Base-by-base conservation (phyloP, 2,329 filamentous ascomycete species). In the Scytalidium lignicola region DNA sequence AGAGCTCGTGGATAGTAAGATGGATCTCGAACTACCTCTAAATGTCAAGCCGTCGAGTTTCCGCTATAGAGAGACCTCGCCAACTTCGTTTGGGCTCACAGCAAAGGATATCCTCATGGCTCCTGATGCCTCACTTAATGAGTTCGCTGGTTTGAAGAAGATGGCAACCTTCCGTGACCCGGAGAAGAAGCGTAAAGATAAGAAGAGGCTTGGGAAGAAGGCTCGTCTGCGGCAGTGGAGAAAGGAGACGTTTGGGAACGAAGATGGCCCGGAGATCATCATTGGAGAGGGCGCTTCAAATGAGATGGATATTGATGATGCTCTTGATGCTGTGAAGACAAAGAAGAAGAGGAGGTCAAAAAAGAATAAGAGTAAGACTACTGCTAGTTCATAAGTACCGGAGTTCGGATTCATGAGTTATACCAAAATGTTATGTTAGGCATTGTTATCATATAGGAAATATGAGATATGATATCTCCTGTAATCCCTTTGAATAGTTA, bases 111-210 rank as follows among this genome's bases (percentile, higher is more conserved):
- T 99, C 59, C 79, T 99, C 28, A 78, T 85, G 65, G 90, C 95
- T 57, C 89, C 91, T 41, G 93, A 99, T 70, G 74, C 82, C 43
- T 83, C 85, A 47, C 80, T 99, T 56, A 99, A 99, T 68, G 78
- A 91, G 56, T 99, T 86, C 63, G 92, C 86, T 4, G 92, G 93
- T 6, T 74, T 99, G 62, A 99, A 99, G 78, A 97, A 96, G 72
- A 80, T 96, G 51, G 91, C 92, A 3, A 77, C 88, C 4, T 99
- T 93, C 74, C 80, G 93, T 49, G 91, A 96, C 65, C 74, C 77
- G 2, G 88, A 91, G 61, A 93, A 95, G 78, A 97, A 97, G 76
- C 78, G 79, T 58, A 87, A 85, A 61, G 93, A 99, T 64, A 83
- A 84, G 72, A 96, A 95, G 76, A 79, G 81, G 60, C 76, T 97